These are phyloP conservation scores for Rhodocollybia butyracea DNA, from an alignment of 768 basidiomycete genomes.

Conservation along the genomic window DNA sequence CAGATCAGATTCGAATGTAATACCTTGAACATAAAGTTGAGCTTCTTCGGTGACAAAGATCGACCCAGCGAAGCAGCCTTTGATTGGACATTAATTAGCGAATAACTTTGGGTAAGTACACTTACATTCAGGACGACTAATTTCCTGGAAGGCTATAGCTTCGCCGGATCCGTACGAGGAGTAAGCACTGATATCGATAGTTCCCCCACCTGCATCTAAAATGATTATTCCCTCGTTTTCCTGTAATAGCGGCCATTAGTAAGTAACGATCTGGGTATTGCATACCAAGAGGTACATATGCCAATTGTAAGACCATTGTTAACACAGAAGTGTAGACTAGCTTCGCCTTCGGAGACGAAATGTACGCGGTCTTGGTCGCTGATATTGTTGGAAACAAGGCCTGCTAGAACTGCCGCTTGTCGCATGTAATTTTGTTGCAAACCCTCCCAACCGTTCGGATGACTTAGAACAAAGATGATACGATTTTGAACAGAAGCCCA, in stretches of 20 bases:
- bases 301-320: slow-evolving; percentile 40
- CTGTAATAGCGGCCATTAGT: slow-evolving; percentile 1
- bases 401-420: slow-evolving; percentile 48
- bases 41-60: not conserved
- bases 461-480: slow-evolving; percentile 52
- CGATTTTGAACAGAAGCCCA: slow-evolving; percentile 41
- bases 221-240: slow-evolving; percentile 32
- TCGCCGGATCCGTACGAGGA: slow-evolving; percentile 19
- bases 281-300: slow-evolving; percentile 9
- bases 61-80: not conserved
- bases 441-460: slow-evolving; percentile 68
- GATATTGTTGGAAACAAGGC: slow-evolving; percentile 43
- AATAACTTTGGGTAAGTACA: not conserved
- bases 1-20: not conserved
- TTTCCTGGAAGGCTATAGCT: slow-evolving; percentile 35
- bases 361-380: slow-evolving; percentile 40
- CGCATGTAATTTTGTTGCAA: slow-evolving; percentile 57
- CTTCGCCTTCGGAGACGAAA: slow-evolving; percentile 63
- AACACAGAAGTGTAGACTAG: slow-evolving; percentile 59
- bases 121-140: slow-evolving; percentile 32
- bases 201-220: slow-evolving; percentile 50
- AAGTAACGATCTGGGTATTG: slow-evolving; percentile 7
- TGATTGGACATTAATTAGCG: not conserved
- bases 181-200: slow-evolving; percentile 40
- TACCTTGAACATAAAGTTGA: not conserved